Evolutionary conservation across 2,329 filamentous ascomycete species (phyloP).

Genomic region (Cladophialophora carrionii): DNA sequence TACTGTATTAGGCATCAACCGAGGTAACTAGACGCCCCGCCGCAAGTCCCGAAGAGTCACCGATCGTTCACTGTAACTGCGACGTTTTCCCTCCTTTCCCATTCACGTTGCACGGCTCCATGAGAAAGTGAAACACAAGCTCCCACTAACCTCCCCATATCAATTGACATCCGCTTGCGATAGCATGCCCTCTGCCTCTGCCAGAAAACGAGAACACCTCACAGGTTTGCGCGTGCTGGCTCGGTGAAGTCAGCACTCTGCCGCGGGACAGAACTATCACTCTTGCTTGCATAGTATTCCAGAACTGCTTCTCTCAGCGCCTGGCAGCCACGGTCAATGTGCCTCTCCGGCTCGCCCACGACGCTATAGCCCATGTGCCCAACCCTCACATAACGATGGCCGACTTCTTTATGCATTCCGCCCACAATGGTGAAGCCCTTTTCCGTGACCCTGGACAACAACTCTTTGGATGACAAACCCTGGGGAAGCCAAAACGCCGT

Average conservation of each 20-base stretch:
- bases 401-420: constrained; percentile 93
- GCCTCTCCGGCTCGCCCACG: constrained; percentile 73
- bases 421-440: constrained; percentile 92
- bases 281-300: constrained; percentile 32
- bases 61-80: background rate
- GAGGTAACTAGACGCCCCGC: too few species aligned
- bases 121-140: background rate
- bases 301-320: constrained; percentile 70
- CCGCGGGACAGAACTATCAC: background rate
- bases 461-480: constrained; percentile 73
- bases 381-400: constrained; percentile 87
- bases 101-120: background rate
- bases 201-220: background rate
- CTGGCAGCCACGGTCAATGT: constrained; percentile 80
- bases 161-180: background rate
- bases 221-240: constrained; percentile 11
- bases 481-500: constrained; percentile 95
- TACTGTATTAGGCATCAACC: too few species aligned
- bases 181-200: background rate
- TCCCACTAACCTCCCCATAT: background rate
- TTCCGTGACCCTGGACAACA: constrained; percentile 80
- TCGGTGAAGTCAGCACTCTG: background rate
- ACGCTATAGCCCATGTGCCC: constrained; percentile 98
- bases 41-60: background rate
- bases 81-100: background rate